A percentile compares a stretch with the other conserved stretches of the same genome.
Conservation (phyloP, 2,329 filamentous ascomycete species). For the Fonsecaea monophora region DNA sequence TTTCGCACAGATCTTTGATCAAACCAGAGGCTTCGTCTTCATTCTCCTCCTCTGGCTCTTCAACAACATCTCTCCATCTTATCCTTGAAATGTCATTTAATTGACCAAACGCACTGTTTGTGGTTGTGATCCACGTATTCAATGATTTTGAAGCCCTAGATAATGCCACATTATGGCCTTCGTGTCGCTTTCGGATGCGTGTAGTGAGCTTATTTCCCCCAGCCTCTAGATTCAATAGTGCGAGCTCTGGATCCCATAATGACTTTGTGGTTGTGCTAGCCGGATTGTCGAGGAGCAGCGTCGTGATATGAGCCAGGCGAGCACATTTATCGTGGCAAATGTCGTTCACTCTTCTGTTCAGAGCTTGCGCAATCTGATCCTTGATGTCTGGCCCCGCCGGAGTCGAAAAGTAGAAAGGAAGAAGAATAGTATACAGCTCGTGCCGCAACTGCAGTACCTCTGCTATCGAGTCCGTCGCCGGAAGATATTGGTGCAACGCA, state of each 20-base stretch:
- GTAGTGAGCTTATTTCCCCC: conserved; percentile 28
- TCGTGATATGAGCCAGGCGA: conserved; percentile 26
- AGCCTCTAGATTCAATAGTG: conserved; percentile 20
- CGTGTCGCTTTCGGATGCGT: conserved; percentile 32
- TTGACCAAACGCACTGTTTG: conserved; percentile 20
- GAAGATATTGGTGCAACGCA: conserved; percentile 68
- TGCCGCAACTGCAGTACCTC: conserved; percentile 73
- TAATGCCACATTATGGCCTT: conserved; percentile 29
- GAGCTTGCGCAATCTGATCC: conserved; percentile 68
- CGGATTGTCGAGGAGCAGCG: conserved; percentile 12
- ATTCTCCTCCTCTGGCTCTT: conserved; percentile 41
- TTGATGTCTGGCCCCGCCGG: conserved; percentile 65
- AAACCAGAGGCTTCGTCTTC: conserved; percentile 35
- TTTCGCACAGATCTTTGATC: conserved; percentile 26
- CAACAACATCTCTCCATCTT: conserved; percentile 39
- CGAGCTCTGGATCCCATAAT: conserved; percentile 36
- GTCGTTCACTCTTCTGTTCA: conserved; percentile 63
- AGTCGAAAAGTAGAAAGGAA: conserved; percentile 71
- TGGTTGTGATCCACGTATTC: conserved; percentile 25
- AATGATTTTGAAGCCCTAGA: conserved; percentile 27
- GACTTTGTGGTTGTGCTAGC: conserved; percentile 8
- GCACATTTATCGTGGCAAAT: conserved; percentile 28
- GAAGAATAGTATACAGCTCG: conserved; percentile 75
- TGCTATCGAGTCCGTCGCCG: conserved; percentile 69
- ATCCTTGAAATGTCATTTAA: conserved; percentile 28